Conservation (phyloP, 352 stramenopile species). For the Phytophthora litchii region DNA sequence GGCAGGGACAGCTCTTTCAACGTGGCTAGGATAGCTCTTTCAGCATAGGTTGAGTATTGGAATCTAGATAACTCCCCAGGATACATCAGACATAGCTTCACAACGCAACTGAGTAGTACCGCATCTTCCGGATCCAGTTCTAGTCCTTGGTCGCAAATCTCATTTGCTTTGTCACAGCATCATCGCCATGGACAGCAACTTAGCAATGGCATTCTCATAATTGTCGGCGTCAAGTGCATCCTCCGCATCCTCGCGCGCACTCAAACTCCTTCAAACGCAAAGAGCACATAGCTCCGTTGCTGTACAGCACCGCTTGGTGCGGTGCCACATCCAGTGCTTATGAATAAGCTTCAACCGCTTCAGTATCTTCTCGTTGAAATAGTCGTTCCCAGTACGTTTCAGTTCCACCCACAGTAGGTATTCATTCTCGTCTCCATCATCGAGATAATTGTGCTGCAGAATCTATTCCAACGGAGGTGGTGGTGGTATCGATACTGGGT, state of each 20-base stretch:
- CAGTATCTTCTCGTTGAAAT: constrained; percentile 35
- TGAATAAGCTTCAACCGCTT: constrained; percentile 39
- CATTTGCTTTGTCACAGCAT: constrained; percentile 40
- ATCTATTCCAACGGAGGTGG: constrained; percentile 29
- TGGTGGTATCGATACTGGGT: constrained; percentile 6
- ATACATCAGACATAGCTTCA: too few species aligned
- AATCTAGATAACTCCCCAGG: too few species aligned
- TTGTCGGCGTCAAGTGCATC: constrained; percentile 40
- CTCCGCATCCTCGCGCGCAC: constrained; percentile 39
- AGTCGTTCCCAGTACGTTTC: constrained; percentile 42
- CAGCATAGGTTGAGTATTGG: too few species aligned
- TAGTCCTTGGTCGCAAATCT: constrained; percentile 45
- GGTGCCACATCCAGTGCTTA: constrained; percentile 31
- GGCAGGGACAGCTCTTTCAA: too few species aligned
- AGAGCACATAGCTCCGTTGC: constrained; percentile 44
- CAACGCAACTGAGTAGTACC: constrained; percentile 21
- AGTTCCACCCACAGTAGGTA: constrained; percentile 33
- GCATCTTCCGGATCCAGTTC: constrained; percentile 30
- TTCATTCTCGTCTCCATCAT: constrained; percentile 26
- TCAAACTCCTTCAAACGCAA: constrained; percentile 37
- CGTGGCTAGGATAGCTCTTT: too few species aligned
- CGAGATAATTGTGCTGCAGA: constrained; percentile 34
- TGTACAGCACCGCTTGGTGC: constrained; percentile 37
- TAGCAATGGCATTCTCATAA: constrained; percentile 42
- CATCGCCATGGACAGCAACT: constrained; percentile 38